Evolutionary conservation across 2,329 filamentous ascomycete species (phyloP), one percentile per base, ranked within the genome.

Genomic region (Mariannaea elegans): DNA sequence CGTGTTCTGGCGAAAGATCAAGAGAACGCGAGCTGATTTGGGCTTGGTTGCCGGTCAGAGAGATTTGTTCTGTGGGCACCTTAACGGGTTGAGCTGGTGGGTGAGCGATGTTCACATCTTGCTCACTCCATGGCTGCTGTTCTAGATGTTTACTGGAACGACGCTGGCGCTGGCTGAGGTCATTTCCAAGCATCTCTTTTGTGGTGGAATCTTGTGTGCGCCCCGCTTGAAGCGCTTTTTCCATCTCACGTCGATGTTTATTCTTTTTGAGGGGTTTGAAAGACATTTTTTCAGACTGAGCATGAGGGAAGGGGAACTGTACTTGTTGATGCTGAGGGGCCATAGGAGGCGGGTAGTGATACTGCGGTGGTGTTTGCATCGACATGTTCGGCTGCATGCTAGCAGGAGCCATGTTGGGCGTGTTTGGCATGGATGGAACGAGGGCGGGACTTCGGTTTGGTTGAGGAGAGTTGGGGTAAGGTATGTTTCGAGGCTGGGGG

Each of bases 1-100:
- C 86, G 73, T 81, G 89, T 72, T 88, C 86, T 60, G 90, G 90
- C 64, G 89, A 88, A 59, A 93, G 77, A 78, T 92, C 86, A 73
- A 86, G 72, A 65, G 71, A 70, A 68, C 65, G 72, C 57, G 64
- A 68, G 63, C 55, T 59, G 31, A 49, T 47, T 59, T 36, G 51
- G 54, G 42, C 27, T 38, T 46, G 38, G 31, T 61, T 54, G 47
- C 60, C 52, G 51, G 48, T 42, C n/a, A 42, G 44, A 45, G 66
- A 34, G 42, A 39, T 44, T 32, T 53, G 38, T 46, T 67, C 57
- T 16, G 52, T 21, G 21, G 54, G 42, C 9, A 61, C 58, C 59
- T 59, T 66, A 31, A 45, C 52, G 18, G 54, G 57, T 58, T 64
- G 65, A 41, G 68, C 69, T 47, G 63, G 52, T 45, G 61, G 60